A percentile compares a stretch with the other conserved stretches of the same genome.
These are phyloP conservation scores for Nannochloropsis salina DNA, from an alignment of 108 stramenopile species.

Conservation along the genomic window DNA sequence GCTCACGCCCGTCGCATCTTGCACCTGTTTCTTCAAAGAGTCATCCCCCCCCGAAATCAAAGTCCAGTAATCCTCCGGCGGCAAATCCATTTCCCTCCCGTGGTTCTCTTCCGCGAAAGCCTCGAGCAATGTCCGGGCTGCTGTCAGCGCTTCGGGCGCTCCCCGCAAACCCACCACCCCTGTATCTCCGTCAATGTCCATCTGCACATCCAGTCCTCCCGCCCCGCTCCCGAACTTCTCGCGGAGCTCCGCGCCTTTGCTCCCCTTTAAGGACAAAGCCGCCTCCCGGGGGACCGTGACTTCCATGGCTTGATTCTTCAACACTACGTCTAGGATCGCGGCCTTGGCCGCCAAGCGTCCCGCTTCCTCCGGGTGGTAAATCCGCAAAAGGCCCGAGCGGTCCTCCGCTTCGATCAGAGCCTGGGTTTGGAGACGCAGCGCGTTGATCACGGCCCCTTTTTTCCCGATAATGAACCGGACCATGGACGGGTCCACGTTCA, in stretches of 20 bases:
- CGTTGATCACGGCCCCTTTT: not conserved
- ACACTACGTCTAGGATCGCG: not conserved
- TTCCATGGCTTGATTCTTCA: not conserved
- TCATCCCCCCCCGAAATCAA: not conserved
- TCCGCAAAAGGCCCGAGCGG: not conserved
- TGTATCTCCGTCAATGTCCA: not conserved
- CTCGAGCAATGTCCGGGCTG: not conserved
- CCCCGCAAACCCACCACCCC: not conserved
- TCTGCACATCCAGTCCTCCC: not conserved
- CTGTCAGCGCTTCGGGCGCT: not conserved
- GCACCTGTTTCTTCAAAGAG: conserved; percentile 12
- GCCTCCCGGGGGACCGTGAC: not conserved
- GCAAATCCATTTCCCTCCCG: not conserved
- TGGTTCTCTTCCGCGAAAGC: not conserved
- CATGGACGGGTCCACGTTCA: not conserved
- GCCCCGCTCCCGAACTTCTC: not conserved
- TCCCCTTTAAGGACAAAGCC: not conserved
- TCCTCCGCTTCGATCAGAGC: conserved; percentile 5
- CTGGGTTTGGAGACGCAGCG: not conserved
- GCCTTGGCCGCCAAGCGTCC: conserved; percentile 1
- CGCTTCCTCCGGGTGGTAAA: conserved; percentile 2
- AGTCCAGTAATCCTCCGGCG: not conserved
- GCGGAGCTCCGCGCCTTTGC: not conserved
- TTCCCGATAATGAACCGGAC: not conserved
- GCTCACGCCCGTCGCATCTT: not conserved